A percentile compares a stretch with the other conserved stretches of the same genome.
These are phyloP conservation scores for Penicillium hordei DNA, from an alignment of 2,329 filamentous ascomycete genomes.

Conservation along the genomic window DNA sequence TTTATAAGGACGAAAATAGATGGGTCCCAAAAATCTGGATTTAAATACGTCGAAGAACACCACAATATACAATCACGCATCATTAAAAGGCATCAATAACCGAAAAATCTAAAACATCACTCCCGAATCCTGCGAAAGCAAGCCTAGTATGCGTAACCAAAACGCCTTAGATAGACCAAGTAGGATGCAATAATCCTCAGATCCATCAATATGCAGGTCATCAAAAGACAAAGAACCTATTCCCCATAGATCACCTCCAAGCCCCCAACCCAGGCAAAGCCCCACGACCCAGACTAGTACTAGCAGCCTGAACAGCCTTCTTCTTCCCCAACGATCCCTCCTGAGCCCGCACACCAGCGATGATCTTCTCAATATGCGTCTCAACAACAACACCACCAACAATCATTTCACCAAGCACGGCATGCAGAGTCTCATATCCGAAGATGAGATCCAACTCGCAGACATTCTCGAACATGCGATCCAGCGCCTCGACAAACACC, in stretches of 20 bases:
- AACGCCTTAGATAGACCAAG: conserved; percentile 13
- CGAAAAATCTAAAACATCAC: neutral
- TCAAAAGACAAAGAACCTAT: neutral
- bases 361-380: conserved; percentile 83
- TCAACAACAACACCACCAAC: conserved; percentile 93
- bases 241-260: conserved; percentile 34
- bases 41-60: neutral
- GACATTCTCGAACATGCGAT: conserved; percentile 95
- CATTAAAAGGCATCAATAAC: neutral
- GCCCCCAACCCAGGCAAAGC: conserved; percentile 41
- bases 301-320: conserved; percentile 46
- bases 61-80: neutral
- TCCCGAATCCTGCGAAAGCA: neutral
- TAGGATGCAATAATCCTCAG: neutral
- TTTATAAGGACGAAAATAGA: too few species aligned
- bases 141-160: conserved; percentile 7
- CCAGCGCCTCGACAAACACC: conserved; percentile 94
- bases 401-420: conserved; percentile 88
- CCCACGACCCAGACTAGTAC: conserved; percentile 38
- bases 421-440: conserved; percentile 96
- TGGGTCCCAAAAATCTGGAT: too few species aligned
- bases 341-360: conserved; percentile 70
- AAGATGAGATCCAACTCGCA: conserved; percentile 98
- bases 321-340: conserved; percentile 46
- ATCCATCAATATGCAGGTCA: conserved; percentile 2